Percentiles rank a stretch among this genome's conserved stretches.
These are phyloP conservation scores for Pezicula radicicola DNA, from an alignment of 2,329 filamentous ascomycete genomes.

Conservation along the genomic window DNA sequence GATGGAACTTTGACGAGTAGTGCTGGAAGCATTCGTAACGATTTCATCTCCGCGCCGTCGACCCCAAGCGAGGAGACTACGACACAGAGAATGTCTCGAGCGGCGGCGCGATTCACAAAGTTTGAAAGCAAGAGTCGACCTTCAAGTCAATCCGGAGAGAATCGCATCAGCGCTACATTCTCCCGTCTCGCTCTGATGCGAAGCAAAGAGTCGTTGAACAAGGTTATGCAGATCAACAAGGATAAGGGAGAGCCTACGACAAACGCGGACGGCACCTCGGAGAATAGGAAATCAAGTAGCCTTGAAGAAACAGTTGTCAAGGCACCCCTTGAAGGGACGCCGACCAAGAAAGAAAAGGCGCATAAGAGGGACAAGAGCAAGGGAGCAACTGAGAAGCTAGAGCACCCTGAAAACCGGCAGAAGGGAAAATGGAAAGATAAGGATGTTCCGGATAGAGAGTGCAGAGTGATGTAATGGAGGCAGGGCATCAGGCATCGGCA, in stretches of 20 bases:
- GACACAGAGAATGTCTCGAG: constrained; percentile 52
- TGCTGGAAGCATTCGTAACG: constrained; percentile 35
- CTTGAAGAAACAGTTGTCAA: constrained; percentile 10
- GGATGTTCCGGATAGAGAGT: constrained; percentile 43
- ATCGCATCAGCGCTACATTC: constrained; percentile 55
- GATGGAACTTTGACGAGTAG: constrained; percentile 36
- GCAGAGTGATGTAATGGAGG: constrained; percentile 39
- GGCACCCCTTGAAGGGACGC: neutral
- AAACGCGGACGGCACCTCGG: neutral
- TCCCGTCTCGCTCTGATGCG: constrained; percentile 34
- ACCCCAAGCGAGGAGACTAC: constrained; percentile 52
- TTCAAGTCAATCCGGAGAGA: constrained; percentile 55
- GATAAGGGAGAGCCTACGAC: constrained; percentile 2
- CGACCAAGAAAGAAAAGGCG: constrained; percentile 17
- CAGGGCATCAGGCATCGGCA: no score
- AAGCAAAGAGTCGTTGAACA: constrained; percentile 26
- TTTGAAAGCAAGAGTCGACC: constrained; percentile 49
- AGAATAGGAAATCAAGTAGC: constrained; percentile 7
- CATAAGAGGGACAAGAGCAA: constrained; percentile 24
- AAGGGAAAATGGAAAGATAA: constrained; percentile 24
- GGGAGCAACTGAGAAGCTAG: constrained; percentile 14
- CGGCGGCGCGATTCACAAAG: constrained; percentile 52
- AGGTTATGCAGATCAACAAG: constrained; percentile 9
- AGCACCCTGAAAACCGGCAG: constrained; percentile 18
- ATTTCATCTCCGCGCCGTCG: constrained; percentile 34